These are phyloP conservation scores for Alternaria sp. DNA, from an alignment of 2,329 filamentous ascomycete species.

Conservation along the genomic window DNA sequence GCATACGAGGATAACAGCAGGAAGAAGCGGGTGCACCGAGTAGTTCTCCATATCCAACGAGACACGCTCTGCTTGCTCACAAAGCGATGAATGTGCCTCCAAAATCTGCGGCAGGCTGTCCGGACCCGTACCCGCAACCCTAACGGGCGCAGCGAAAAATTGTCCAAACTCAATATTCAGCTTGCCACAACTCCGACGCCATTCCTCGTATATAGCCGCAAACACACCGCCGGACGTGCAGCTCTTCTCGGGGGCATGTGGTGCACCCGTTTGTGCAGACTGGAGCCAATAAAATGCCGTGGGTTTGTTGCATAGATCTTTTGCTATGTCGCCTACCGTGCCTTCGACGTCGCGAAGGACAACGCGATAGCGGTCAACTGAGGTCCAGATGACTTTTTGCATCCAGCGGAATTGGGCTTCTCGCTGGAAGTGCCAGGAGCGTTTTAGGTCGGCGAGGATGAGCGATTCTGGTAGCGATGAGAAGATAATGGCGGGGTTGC, in stretches of 20 bases:
- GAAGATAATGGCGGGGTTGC: slow-evolving; percentile 10
- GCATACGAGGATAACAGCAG: slow-evolving; percentile 17
- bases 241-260: slow-evolving; percentile 3
- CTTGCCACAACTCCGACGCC: slow-evolving; percentile 10
- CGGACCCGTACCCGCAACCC: slow-evolving; percentile 16
- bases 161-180: slow-evolving; percentile 21
- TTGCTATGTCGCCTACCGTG: slow-evolving; percentile 12
- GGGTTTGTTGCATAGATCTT: slow-evolving; percentile 20
- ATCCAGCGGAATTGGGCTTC: slow-evolving; percentile 14
- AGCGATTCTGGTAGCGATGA: slow-evolving; percentile 9
- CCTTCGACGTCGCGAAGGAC: slow-evolving; percentile 12
- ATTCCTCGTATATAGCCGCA: slow-evolving; percentile 19
- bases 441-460: slow-evolving; percentile 17
- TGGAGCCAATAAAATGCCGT: slow-evolving; percentile 19
- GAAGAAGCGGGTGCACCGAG: slow-evolving; percentile 14
- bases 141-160: slow-evolving; percentile 19
- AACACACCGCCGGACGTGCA: slow-evolving; percentile 11
- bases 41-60: slow-evolving; percentile 15
- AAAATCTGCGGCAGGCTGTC: slow-evolving; percentile 11
- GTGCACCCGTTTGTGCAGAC: slow-evolving; percentile 13
- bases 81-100: slow-evolving; percentile 15
- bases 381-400: slow-evolving; percentile 13
- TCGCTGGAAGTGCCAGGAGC: slow-evolving; percentile 18
- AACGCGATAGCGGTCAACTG: slow-evolving; percentile 3
- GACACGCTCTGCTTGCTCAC: slow-evolving; percentile 10